Evolutionary conservation across 176 grass and related monocot species (phyloP).

Genomic region (Oryza glaberrima): DNA sequence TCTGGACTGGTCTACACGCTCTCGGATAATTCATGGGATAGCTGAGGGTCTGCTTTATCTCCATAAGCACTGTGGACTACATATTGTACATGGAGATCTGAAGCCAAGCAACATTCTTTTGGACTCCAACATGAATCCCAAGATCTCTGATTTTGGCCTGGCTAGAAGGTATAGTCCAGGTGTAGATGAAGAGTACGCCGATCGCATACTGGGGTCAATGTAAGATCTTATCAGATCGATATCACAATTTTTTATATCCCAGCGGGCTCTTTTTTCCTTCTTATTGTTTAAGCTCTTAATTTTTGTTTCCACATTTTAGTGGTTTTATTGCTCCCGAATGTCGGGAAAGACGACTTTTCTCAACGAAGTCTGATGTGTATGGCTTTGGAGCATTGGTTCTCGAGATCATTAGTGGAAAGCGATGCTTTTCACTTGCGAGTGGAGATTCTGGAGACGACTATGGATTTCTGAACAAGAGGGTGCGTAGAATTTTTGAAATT

Average conservation of each 20-base stretch:
- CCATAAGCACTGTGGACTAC: slow-evolving; percentile 26
- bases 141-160: slow-evolving; percentile 50
- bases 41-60: slow-evolving; percentile 48
- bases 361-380: slow-evolving; percentile 47
- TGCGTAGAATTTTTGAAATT: slow-evolving; percentile 8
- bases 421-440: slow-evolving; percentile 36
- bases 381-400: slow-evolving; percentile 45
- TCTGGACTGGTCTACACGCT: slow-evolving; percentile 34
- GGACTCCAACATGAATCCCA: slow-evolving; percentile 49
- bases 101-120: slow-evolving; percentile 55
- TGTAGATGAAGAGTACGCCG: slow-evolving; percentile 13
- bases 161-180: slow-evolving; percentile 17
- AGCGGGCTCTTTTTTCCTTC: neutral
- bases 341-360: slow-evolving; percentile 27
- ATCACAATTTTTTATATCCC: neutral
- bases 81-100: slow-evolving; percentile 48
- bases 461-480: slow-evolving; percentile 39
- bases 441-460: slow-evolving; percentile 27
- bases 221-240: slow-evolving; percentile 19
- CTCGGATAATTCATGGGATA: slow-evolving; percentile 42
- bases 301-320: slow-evolving; percentile 35
- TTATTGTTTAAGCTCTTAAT: neutral
- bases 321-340: slow-evolving; percentile 47
- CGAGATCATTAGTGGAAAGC: slow-evolving; percentile 28
- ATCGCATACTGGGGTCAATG: slow-evolving; percentile 23